Conservation (phyloP, 106 monocot species). For the Hemerocallis citrina region DNA sequence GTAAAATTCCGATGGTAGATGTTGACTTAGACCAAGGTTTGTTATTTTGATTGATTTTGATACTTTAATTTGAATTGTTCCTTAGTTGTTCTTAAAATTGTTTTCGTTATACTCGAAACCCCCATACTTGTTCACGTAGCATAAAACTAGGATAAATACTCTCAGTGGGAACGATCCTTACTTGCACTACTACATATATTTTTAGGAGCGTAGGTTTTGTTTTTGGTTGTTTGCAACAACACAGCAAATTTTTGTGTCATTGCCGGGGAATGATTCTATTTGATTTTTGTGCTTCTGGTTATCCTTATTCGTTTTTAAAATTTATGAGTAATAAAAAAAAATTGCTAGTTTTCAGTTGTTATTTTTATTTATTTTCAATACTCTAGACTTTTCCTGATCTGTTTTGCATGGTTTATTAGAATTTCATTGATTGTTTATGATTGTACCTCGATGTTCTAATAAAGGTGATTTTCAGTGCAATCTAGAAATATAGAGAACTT, state of each 20-base stretch:
- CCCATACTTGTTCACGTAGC: neutral
- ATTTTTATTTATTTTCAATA: neutral
- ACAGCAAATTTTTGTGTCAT: neutral
- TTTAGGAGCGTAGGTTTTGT: constrained; percentile 1
- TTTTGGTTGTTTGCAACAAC: neutral
- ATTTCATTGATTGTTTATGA: neutral
- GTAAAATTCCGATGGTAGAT: constrained; percentile 1
- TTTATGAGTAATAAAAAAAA: neutral
- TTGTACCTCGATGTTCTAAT: neutral
- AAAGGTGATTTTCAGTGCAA: neutral
- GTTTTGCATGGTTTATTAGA: neutral
- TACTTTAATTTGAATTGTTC: constrained; percentile 4
- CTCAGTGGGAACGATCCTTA: neutral
- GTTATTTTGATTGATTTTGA: neutral
- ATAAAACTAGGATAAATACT: neutral
- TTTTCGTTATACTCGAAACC: constrained; percentile 1
- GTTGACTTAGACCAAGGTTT: neutral
- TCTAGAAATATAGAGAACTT: neutral
- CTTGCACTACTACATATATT: constrained; percentile 2
- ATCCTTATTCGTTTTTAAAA: constrained; percentile 1
- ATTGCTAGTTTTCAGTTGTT: neutral
- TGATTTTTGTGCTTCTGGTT: neutral
- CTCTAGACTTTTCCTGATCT: neutral
- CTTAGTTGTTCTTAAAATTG: neutral
- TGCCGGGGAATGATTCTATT: neutral